Evolutionary conservation across 306 rosid species (phyloP).

Genomic region (Canavalia ensiformis): DNA sequence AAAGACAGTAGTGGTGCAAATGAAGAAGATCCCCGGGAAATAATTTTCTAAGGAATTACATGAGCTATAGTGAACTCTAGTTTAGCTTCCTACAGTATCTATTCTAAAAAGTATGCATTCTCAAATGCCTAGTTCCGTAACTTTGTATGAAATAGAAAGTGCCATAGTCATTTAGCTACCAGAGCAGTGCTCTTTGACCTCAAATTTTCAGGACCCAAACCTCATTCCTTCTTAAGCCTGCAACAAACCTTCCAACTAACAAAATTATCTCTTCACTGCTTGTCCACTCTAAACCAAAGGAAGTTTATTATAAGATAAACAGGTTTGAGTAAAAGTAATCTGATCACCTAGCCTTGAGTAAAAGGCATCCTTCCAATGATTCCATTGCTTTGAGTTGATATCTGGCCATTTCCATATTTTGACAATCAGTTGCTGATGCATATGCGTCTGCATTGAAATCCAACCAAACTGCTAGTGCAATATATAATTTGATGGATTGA

Average conservation of each 20-base stretch:
- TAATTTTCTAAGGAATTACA: too few species aligned
- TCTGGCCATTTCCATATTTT: background rate
- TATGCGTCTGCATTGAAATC: background rate
- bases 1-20: too few species aligned
- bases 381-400: too few species aligned
- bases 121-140: background rate
- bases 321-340: background rate
- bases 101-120: too few species aligned
- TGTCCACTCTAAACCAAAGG: background rate
- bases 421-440: background rate
- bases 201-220: too few species aligned
- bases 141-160: background rate
- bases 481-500: background rate
- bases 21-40: too few species aligned
- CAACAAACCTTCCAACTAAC: background rate
- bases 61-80: too few species aligned
- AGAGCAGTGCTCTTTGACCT: background rate
- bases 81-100: too few species aligned
- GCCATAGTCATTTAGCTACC: background rate
- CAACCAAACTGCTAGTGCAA: background rate
- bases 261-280: background rate
- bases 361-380: background rate
- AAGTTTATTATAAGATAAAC: background rate
- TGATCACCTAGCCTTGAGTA: background rate
- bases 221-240: background rate